Percentiles rank a stretch among this genome's conserved stretches.
Evolutionary conservation across 2,329 filamentous ascomycete genomes (phyloP).

Genomic region (Colletotrichum abscissum): DNA sequence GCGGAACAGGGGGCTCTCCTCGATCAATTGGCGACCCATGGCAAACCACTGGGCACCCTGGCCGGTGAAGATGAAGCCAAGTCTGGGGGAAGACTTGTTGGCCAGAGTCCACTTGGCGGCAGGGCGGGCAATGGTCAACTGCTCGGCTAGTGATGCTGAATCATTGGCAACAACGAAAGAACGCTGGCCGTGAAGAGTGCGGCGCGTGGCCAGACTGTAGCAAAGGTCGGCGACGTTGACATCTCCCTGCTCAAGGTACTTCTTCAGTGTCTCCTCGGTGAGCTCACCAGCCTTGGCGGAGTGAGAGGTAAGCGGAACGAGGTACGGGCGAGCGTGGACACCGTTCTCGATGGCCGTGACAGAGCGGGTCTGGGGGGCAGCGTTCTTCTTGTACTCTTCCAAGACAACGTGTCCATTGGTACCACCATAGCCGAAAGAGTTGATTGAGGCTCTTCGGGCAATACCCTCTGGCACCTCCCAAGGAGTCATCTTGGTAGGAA

Average conservation of each 20-base stretch:
- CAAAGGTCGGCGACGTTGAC: constrained; percentile 37
- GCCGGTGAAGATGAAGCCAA: constrained; percentile 42
- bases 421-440: constrained; percentile 51
- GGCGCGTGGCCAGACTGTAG: constrained; percentile 38
- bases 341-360: constrained; percentile 34
- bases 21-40: constrained; percentile 41
- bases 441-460: constrained; percentile 42
- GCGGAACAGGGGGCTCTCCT: constrained; percentile 43
- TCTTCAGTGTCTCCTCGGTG: constrained; percentile 36
- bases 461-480: constrained; percentile 19
- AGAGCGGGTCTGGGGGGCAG: neutral
- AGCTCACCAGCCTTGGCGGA: constrained; percentile 38
- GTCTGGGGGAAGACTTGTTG: constrained; percentile 32
- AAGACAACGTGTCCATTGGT: constrained; percentile 19
- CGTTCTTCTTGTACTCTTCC: neutral
- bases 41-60: constrained; percentile 42
- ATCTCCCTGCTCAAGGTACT: constrained; percentile 34
- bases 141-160: constrained; percentile 28
- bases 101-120: constrained; percentile 37
- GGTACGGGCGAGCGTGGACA: constrained; percentile 36
- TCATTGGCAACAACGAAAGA: constrained; percentile 39
- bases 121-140: constrained; percentile 34
- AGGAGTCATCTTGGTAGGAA: constrained; percentile 3
- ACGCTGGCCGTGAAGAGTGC: constrained; percentile 38
- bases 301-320: constrained; percentile 39